These are phyloP conservation scores for Pinus tabuliformis DNA, from an alignment of 75 land plant species.

Conservation along the genomic window DNA sequence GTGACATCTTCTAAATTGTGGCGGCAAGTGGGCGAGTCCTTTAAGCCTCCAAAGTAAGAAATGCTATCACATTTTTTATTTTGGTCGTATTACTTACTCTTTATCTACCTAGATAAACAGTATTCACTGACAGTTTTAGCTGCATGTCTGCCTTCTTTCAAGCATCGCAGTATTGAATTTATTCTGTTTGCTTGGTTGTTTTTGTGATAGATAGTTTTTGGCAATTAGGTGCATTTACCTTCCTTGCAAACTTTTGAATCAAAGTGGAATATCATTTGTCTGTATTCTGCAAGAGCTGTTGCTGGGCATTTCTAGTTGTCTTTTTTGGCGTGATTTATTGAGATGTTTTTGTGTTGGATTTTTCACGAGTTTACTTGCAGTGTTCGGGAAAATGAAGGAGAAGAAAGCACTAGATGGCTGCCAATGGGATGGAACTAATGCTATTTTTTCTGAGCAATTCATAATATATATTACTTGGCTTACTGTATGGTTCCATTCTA, in stretches of 20 bases:
- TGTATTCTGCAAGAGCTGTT: background rate
- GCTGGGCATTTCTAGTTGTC: background rate
- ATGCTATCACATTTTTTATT: background rate
- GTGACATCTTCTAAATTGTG: conserved; percentile 85
- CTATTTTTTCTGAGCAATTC: background rate
- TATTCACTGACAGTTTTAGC: background rate
- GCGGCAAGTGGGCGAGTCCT: conserved; percentile 95
- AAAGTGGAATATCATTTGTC: background rate
- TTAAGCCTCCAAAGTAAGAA: conserved; percentile 91
- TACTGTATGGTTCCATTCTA: background rate
- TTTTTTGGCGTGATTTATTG: background rate
- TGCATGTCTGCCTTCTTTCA: conserved; percentile 3
- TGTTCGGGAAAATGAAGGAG: background rate
- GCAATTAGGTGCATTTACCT: background rate
- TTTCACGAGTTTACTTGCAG: background rate
- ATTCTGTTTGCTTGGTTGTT: background rate
- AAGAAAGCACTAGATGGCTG: background rate
- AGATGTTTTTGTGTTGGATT: background rate
- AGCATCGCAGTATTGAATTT: background rate
- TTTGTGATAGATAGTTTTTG: too few species aligned
- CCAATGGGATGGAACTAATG: background rate
- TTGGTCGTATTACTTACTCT: background rate
- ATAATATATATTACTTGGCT: background rate
- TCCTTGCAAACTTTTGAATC: background rate
- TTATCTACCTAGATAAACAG: background rate